Base-by-base conservation (phyloP, 768 basidiomycete species). In the Auricularia cornea region DNA sequence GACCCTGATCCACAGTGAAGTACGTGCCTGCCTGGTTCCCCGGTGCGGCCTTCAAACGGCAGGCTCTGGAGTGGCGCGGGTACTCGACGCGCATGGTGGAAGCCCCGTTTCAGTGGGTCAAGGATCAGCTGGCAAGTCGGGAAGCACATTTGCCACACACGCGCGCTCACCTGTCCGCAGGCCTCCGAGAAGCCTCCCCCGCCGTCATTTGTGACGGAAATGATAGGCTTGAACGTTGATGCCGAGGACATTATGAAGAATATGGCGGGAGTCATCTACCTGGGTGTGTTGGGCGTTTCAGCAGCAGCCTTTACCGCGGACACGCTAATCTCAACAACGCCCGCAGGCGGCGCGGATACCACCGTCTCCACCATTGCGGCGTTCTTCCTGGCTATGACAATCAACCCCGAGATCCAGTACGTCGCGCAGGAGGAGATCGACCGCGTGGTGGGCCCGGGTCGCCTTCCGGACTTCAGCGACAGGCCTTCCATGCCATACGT, bases 21-120 rank as follows among this genome's bases (percentile, higher is more conserved):
- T 70, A 78, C 61, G 65, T 78, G 14, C 79, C 79, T 0, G 56
- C 63, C 0, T 81, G 78, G 79, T 63, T 79, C 32, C 78, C 78
- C 16, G 77, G 78, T 23, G 75, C 76, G 4, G 70, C 69, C 2
- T 79, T 76, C 70, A 68, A 75, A 62, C 56, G 60, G 33, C 31
- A 66, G 23, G 66, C 65, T 8, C 11, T 28, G 54, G 59, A 61
- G 18, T 67, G 66, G 89, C 59, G 64, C 12, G 40, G 23, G 20
- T 23, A 48, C 44, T 18, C 44, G 6, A 48, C 44, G 20, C 11
- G 23, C 12, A 48, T 48, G 44, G 44, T 48, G 16, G 44, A 48
- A 18, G 44, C 44, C 11, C 44, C 44, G 16, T 48, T 48, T 48
- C 44, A 48, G 23, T 48, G 44, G 44, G 44, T 48, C 23, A 48